Base-by-base conservation (phyloP, 352 stramenopile species). In the Globisporangium acanthophoron region DNA sequence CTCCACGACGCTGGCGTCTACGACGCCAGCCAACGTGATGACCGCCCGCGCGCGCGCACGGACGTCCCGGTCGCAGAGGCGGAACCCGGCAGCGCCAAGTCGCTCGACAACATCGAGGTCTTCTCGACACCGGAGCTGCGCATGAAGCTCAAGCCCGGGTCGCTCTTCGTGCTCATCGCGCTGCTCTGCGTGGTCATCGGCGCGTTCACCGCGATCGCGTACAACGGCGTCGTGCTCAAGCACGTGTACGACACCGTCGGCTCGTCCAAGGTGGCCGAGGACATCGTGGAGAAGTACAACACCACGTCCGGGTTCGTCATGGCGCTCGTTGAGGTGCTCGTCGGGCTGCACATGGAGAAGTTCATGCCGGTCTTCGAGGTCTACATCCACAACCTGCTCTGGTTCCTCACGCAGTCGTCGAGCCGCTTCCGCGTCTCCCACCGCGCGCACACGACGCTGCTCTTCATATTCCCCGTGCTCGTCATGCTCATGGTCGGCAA, bases 311-410 rank as follows among this genome's bases (percentile, higher is more conserved):
- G 54, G 7, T 59, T 53, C 44, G 16, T 59, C 44, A 59, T 59
- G 54, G 54, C 54, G n/a, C n/a, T 78, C 29, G 55, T 85, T 15
- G 71, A 81, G 52, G 66, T 80, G 29, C 52, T 79, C 18, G 21
- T 80, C 12, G 68, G 62, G 8, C 59, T 70, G 49, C 65, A 71
- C 57, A 61, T 73, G 49, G 64, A 65, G 52, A 70, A 68, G 16
- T 66, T 85, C 48, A 54, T 74, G 35, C 66, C 74, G 4, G 59
- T 70, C 41, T 70, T 78, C 44, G 50, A 69, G 5, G 70, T 82
- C 18, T 82, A 78, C 56, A 53, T 85, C 3, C 68, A 85, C 68
- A 85, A 85, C 58, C 11, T 62, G 49, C 55, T 81, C 9, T 81
- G 61, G 63, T 70, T 78, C 62, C 35, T 72, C 50, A 21, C 60